Base-by-base conservation (phyloP, 768 basidiomycete genomes). In the Leccinum variicolor region DNA sequence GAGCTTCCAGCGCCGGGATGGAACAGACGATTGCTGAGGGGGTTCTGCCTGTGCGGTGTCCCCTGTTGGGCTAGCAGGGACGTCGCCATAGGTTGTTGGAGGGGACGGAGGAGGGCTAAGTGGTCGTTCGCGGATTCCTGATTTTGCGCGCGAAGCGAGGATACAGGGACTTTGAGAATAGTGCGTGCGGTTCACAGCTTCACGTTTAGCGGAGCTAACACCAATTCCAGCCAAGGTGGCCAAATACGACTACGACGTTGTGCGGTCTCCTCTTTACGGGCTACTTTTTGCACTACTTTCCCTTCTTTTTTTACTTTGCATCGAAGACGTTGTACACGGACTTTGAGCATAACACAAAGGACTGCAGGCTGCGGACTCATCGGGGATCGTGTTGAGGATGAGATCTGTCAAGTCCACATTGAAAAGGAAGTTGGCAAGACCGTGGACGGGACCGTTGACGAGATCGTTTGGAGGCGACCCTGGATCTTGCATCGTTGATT, bases 201-300 rank as follows among this genome's bases (percentile, higher is more conserved):
- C 9, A 17, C 41, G 7, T 61, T 33, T 52, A 29, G 33, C 6
- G 7, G 28, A 52, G 2, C 41, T 61, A 45, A 61, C 52, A 50
- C n/a, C 4, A 43, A 31, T 25, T 57, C 34, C 65, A 97, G 94
- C 89, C 59, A 89, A 87, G 70, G 85, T 96, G 46, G 86, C 89
- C 46, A 95, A 95, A 74, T 98, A 98, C 73, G 94, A 98, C 72
- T 74, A n/a, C n/a, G n/a, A n/a, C 84, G 25, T 76, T 96, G 1
- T 94, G 93, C 60, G 89, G 89, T 0, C 97, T 98, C 84, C 83
- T 98, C 56, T 89, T 93, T 77, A 72, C 92, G 31, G 94, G 93
- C 49, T 99, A 96, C 93, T 77, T 78, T 25, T 69, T 99, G 33
- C 97, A 98, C 76, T 98, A 97, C 75, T 80, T 92, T 69, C 97